A percentile compares a stretch with the other conserved stretches of the same genome.
Conservation (phyloP, 2,329 filamentous ascomycete species). For the Pseudogymnoascus sp. region DNA sequence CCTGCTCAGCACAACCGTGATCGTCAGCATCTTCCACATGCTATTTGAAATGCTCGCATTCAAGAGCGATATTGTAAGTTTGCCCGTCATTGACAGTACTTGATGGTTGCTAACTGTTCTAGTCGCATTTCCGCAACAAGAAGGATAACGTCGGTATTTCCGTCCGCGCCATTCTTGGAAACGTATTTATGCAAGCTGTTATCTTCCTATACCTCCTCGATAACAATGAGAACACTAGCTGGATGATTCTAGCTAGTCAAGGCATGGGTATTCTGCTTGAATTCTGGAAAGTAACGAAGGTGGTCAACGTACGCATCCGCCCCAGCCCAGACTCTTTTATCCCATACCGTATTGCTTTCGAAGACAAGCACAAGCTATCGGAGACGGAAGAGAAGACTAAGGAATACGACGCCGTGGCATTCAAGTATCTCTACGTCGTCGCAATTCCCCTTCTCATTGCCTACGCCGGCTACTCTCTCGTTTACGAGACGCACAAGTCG, state of each 20-base stretch:
- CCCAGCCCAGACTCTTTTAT: constrained; percentile 62
- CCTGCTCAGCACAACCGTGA: constrained; percentile 72
- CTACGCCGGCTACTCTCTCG: constrained; percentile 83
- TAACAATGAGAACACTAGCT: constrained; percentile 95
- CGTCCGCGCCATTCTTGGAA: constrained; percentile 89
- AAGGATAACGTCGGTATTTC: constrained; percentile 98
- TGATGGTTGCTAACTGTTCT: not conserved
- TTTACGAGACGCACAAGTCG: constrained; percentile 93
- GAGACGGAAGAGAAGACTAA: constrained; percentile 97
- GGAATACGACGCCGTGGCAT: constrained; percentile 96
- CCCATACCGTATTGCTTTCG: constrained; percentile 76
- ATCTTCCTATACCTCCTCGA: constrained; percentile 97
- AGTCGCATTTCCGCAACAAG: constrained; percentile 95
- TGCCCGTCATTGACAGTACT: not conserved
- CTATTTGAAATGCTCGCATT: constrained; percentile 94
- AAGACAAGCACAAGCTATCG: constrained; percentile 93
- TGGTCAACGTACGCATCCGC: constrained; percentile 80
- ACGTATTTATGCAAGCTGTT: constrained; percentile 93
- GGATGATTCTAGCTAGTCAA: constrained; percentile 97
- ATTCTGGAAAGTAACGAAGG: constrained; percentile 94
- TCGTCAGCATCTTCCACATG: constrained; percentile 86
- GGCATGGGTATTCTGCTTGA: constrained; percentile 58
- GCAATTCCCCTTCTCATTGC: constrained; percentile 83
- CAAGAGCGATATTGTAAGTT: constrained; percentile 76
- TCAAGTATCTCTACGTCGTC: constrained; percentile 91